Evolutionary conservation across 192 early-diverging fungal genomes (phyloP).

Genomic region (Funneliformis mosseae): DNA sequence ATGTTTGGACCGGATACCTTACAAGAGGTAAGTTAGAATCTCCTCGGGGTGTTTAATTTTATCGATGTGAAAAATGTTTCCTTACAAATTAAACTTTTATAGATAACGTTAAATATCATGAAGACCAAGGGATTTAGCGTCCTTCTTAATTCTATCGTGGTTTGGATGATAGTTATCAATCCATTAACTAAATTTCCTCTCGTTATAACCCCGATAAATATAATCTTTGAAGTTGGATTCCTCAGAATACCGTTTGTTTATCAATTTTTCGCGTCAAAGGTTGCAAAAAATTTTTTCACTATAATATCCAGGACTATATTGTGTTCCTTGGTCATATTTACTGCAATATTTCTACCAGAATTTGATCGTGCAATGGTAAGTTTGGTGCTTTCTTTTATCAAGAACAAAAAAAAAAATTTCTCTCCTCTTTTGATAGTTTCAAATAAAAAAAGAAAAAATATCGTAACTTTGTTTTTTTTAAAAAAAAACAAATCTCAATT

Average conservation of each 20-base stretch:
- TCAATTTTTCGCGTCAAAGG: neutral
- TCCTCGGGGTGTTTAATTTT: neutral
- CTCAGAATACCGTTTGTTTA: neutral
- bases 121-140: constrained; percentile 44
- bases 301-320: neutral
- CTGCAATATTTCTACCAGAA: constrained; percentile 2
- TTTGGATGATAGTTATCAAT: constrained; percentile 59
- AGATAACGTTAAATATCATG: constrained; percentile 61
- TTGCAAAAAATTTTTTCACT: neutral
- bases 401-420: too few relatives aligned
- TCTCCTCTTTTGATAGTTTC: neutral
- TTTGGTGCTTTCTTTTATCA: neutral
- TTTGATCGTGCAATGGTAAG: constrained; percentile 30
- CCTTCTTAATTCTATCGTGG: constrained; percentile 49
- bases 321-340: neutral
- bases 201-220: constrained; percentile 49
- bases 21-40: constrained; percentile 52
- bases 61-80: neutral
- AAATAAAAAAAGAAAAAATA: neutral
- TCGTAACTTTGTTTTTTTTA: neutral
- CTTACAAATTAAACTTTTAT: neutral
- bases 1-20: constrained; percentile 70
- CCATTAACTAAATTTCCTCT: constrained; percentile 63
- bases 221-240: constrained; percentile 25
- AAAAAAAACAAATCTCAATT: neutral